phyloP scores from a whole-genome alignment of 768 basidiomycete species.

The Fomitopsis pulvina region DNA sequence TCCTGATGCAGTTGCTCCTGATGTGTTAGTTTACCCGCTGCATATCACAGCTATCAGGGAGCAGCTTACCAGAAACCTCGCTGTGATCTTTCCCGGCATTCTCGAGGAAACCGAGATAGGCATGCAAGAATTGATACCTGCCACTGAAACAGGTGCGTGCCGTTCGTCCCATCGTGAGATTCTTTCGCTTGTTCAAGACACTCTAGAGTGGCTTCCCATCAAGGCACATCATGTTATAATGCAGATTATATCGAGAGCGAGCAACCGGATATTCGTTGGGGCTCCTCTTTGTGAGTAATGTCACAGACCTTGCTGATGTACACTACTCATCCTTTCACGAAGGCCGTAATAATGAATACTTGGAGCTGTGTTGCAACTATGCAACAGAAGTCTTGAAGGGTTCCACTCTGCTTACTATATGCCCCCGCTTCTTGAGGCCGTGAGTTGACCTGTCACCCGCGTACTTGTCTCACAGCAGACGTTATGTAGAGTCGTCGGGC shows the following conservation, averaged over 20 bases:
- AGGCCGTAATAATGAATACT: conserved; percentile 37
- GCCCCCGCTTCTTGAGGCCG: conserved; percentile 29
- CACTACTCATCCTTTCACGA: neutral
- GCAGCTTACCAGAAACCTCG: conserved; percentile 22
- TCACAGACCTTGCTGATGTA: neutral
- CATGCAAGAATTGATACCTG: conserved; percentile 25
- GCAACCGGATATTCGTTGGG: conserved; percentile 44
- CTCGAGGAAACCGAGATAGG: conserved; percentile 20
- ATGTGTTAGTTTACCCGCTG: conserved; percentile 7
- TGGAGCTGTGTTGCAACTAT: conserved; percentile 25
- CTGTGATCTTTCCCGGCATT: conserved; percentile 15
- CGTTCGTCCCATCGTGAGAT: neutral
- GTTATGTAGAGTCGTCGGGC: neutral
- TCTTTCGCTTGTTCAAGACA: neutral
- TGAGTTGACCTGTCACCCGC: conserved; percentile 5
- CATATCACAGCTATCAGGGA: conserved; percentile 19
- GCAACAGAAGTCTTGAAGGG: conserved; percentile 22
- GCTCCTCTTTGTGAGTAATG: conserved; percentile 36
- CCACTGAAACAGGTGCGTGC: conserved; percentile 10
- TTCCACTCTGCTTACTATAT: conserved; percentile 14
- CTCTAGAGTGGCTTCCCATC: conserved; percentile 33
- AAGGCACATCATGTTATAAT: conserved; percentile 20
- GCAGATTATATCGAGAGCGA: conserved; percentile 33
- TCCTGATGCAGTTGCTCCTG: neutral
- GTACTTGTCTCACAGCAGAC: neutral